These are phyloP conservation scores for Lepiota venenata DNA, from an alignment of 768 basidiomycete genomes.

Conservation along the genomic window DNA sequence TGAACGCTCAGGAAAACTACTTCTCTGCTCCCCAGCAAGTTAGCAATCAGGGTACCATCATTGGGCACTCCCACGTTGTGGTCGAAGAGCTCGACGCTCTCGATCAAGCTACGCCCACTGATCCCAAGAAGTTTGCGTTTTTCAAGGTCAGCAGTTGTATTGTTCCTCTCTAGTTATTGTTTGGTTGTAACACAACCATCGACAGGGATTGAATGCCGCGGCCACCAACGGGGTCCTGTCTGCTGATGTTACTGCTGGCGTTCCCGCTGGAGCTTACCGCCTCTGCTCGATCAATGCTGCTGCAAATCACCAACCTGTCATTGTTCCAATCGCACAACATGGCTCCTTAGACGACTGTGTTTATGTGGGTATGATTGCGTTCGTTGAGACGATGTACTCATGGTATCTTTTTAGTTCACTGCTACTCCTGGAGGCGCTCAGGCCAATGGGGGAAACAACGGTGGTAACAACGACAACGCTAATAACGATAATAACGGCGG, in stretches of 20 bases:
- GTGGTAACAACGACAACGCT: too few relatives aligned
- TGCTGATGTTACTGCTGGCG: slow-evolving; percentile 45
- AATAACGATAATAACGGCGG: neutral
- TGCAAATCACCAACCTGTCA: slow-evolving; percentile 51
- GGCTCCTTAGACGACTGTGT: slow-evolving; percentile 55
- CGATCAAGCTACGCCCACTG: slow-evolving; percentile 39
- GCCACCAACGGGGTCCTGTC: slow-evolving; percentile 42
- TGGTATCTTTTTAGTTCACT: slow-evolving; percentile 26
- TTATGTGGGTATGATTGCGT: slow-evolving; percentile 41
- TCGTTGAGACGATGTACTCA: neutral
- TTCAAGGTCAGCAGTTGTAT: slow-evolving; percentile 36
- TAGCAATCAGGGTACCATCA: slow-evolving; percentile 46
- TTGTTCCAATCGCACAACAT: slow-evolving; percentile 54
- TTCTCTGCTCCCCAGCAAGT: slow-evolving; percentile 57
- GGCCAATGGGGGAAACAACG: neutral
- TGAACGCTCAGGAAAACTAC: slow-evolving; percentile 50
- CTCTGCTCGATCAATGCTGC: slow-evolving; percentile 49
- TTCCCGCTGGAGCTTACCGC: slow-evolving; percentile 53
- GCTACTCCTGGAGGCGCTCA: slow-evolving; percentile 13
- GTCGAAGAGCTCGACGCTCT: slow-evolving; percentile 45
- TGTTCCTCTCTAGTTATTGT: neutral
- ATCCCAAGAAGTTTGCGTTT: slow-evolving; percentile 53
- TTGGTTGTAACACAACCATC: neutral
- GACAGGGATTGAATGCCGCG: slow-evolving; percentile 32
- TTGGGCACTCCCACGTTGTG: slow-evolving; percentile 58